phyloP scores from a whole-genome alignment of 345 rosid genomes.

The Murraya koenigii region DNA sequence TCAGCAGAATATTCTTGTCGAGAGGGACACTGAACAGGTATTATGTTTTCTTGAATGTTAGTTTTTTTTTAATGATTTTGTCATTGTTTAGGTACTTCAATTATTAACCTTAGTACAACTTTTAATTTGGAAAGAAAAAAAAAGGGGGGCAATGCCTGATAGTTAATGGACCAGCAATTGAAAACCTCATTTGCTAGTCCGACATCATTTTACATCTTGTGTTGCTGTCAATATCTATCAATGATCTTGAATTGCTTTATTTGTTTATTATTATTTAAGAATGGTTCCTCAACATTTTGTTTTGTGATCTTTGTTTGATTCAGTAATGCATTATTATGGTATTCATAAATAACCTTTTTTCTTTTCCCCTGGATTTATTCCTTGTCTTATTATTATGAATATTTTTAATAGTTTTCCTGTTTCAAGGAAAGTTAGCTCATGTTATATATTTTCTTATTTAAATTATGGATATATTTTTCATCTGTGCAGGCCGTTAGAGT shows the following conservation, averaged over 20 bases:
- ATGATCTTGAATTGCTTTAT: neutral
- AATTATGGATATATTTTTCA: neutral
- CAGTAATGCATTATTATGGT: neutral
- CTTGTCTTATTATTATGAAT: neutral
- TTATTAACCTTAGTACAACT: neutral
- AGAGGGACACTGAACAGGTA: conserved; percentile 54
- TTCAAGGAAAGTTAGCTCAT: neutral
- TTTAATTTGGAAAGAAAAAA: neutral
- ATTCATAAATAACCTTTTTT: neutral
- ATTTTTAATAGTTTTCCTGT: neutral
- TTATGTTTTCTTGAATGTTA: neutral
- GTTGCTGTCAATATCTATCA: neutral
- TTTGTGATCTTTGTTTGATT: neutral
- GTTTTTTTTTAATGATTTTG: neutral
- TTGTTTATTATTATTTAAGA: neutral
- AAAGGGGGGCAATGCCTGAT: neutral
- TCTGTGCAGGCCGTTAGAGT: conserved; percentile 56
- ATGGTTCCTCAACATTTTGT: neutral
- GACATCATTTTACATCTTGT: neutral
- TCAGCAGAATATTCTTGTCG: conserved; percentile 30
- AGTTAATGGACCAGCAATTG: neutral
- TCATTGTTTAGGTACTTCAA: neutral
- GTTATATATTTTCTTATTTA: neutral
- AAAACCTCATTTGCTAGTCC: neutral
- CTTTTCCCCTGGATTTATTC: neutral